Percentiles rank a stretch among this genome's conserved stretches.
Conservation (phyloP, 1,139 yeast genomes). For the Groenewaldozyma sp. region DNA sequence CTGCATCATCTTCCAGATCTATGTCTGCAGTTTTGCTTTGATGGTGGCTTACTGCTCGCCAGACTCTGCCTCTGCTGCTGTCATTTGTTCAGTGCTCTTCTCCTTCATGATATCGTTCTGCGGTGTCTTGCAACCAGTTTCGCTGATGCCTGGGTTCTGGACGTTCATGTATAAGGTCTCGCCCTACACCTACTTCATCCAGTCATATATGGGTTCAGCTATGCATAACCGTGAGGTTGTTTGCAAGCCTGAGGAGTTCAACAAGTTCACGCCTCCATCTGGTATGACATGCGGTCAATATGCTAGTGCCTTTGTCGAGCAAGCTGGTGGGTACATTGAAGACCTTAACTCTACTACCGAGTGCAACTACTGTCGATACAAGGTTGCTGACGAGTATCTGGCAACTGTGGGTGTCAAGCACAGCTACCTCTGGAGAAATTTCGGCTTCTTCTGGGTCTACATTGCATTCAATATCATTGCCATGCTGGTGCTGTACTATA, state of each 20-base stretch:
- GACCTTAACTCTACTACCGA: conserved; percentile 33
- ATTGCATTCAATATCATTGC: conserved; percentile 42
- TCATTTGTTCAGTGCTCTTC: conserved; percentile 39
- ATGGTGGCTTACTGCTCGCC: conserved; percentile 39
- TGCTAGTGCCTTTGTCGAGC: conserved; percentile 31
- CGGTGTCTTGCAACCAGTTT: conserved; percentile 45
- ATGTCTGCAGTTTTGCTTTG: conserved; percentile 39
- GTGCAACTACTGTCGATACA: conserved; percentile 42
- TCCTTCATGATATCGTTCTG: conserved; percentile 45
- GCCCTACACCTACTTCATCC: conserved; percentile 49
- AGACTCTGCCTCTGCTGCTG: conserved; percentile 40
- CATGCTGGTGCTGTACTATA: conserved; percentile 37
- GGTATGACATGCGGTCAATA: conserved; percentile 40
- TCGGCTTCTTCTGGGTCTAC: conserved; percentile 53
- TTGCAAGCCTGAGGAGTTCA: conserved; percentile 40
- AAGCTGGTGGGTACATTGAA: conserved; percentile 36
- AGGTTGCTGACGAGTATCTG: conserved; percentile 37
- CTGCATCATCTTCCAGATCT: conserved; percentile 37
- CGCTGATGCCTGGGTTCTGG: conserved; percentile 50
- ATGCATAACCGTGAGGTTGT: conserved; percentile 36
- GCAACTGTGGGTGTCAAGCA: conserved; percentile 34
- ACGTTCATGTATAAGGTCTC: conserved; percentile 46
- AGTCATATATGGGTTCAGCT: conserved; percentile 36
- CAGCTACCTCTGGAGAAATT: conserved; percentile 51
- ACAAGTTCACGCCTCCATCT: conserved; percentile 41